A percentile compares a stretch with the other conserved stretches of the same genome.
These are phyloP conservation scores for Penicillium sp. DNA, from an alignment of 2,329 filamentous ascomycete species.

Conservation along the genomic window DNA sequence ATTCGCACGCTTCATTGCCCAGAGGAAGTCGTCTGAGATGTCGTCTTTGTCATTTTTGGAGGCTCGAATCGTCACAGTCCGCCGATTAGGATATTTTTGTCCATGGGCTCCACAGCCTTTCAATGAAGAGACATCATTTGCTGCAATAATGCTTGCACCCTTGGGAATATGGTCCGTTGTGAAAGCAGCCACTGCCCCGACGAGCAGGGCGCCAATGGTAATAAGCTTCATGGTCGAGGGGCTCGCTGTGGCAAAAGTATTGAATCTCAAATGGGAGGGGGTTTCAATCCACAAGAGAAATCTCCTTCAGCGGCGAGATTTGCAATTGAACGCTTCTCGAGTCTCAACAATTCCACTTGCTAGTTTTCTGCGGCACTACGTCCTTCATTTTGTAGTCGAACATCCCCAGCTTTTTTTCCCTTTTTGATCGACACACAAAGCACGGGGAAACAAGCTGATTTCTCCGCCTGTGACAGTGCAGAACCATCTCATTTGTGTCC, in stretches of 20 bases:
- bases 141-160: conserved; percentile 23
- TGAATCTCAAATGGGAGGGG: not conserved
- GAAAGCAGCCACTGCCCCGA: conserved; percentile 15
- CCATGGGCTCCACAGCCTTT: conserved; percentile 20
- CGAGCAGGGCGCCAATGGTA: conserved; percentile 16
- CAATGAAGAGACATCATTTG: conserved; percentile 14
- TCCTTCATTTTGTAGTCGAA: not conserved
- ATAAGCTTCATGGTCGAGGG: conserved; percentile 21
- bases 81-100: conserved; percentile 31
- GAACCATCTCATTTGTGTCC: not conserved
- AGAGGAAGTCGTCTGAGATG: conserved; percentile 50
- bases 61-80: conserved; percentile 47
- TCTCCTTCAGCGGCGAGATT: too few species aligned
- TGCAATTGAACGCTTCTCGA: not conserved
- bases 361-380: not conserved
- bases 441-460: conserved; percentile 9
- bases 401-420: not conserved
- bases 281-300: too few species aligned
- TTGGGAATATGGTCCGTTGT: conserved; percentile 17
- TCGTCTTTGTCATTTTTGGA: conserved; percentile 53
- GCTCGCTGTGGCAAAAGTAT: not conserved
- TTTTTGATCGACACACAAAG: conserved; percentile 3
- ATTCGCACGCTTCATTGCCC: conserved; percentile 52
- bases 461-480: conserved; percentile 23
- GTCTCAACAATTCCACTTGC: not conserved